Base-by-base conservation (phyloP, 345 rosid genomes). In the Euphorbia peplus region DNA sequence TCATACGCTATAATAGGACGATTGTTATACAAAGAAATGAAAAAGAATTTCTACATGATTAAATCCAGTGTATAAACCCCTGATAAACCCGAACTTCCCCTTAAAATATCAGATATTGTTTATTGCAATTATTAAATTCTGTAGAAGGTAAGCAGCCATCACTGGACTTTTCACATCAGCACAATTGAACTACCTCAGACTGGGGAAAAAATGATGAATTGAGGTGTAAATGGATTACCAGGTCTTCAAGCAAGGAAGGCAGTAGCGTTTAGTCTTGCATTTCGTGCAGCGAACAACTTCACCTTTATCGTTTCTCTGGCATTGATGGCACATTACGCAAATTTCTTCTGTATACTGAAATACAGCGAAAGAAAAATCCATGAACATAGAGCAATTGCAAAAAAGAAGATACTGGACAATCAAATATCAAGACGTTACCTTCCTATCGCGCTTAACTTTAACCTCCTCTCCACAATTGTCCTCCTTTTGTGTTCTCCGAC, bases 261-360 rank as follows among this genome's bases (percentile, higher is more conserved):
- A 88, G 70, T 68, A 86, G 1, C 91, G 89, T 79, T 83, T 86
- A 21, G 48, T 66, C 11, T 35, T 66, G 70, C 95, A 86, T 4
- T 11, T 64, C 15, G 48, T 54, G 78, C 91, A 88, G 26, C 83
- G 55, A 55, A 80, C 86, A 71, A 83, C 85, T 26, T 51, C 50
- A 35, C 80, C 86, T 42, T 74, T 86, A 54, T 86, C 89, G 54
- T 72, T 83, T 54, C 87, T 64, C 69, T 88, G 81, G 71, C 95
- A 88, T 42, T 88, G 95, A 68, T 88, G 90, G 61, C 93, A 88
- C 84, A 72, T 87, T 47, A 29, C 28, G 5, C 80, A 69, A n/a
- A 58, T 19, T 9, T 69, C 77, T 35, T 19, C 67, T 2, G 48
- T 64, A 0, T 52, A 67, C 80, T 79, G 41, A 54, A 70, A 46